Conservation (phyloP, 2,329 filamentous ascomycete genomes). For the Fusarium praegraminearum region DNA sequence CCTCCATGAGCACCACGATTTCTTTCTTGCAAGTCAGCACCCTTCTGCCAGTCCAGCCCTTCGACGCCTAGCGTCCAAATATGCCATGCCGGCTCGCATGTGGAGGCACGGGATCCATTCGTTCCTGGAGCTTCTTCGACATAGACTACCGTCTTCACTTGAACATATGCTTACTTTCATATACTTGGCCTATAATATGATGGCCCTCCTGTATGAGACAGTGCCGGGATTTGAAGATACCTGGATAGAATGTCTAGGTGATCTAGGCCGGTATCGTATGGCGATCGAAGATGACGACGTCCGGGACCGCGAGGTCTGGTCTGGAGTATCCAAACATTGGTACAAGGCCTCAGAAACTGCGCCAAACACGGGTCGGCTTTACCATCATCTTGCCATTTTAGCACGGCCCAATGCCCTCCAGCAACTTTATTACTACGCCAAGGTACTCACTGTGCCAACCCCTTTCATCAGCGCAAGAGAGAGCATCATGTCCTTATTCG, state of each 20-base stretch:
- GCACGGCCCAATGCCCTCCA: slow-evolving; percentile 76
- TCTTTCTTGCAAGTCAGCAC: slow-evolving; percentile 88
- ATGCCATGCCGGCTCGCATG: slow-evolving; percentile 92
- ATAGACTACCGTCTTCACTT: slow-evolving; percentile 78
- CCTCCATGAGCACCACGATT: slow-evolving; percentile 85
- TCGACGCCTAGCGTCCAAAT: slow-evolving; percentile 77
- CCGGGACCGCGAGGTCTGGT: slow-evolving; percentile 84
- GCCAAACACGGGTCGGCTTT: slow-evolving; percentile 78
- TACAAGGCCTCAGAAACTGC: slow-evolving; percentile 81
- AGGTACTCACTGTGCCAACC: slow-evolving; percentile 74
- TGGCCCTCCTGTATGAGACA: slow-evolving; percentile 87
- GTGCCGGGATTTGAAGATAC: slow-evolving; percentile 85
- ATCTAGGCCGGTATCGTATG: slow-evolving; percentile 88
- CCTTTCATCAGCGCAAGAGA: slow-evolving; percentile 76
- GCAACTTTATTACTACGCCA: slow-evolving; percentile 76
- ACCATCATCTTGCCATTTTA: slow-evolving; percentile 88
- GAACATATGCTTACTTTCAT: slow-evolving; percentile 95
- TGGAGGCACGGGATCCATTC: slow-evolving; percentile 93
- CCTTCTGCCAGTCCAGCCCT: slow-evolving; percentile 78
- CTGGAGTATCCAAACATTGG: slow-evolving; percentile 82
- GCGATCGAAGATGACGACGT: slow-evolving; percentile 88
- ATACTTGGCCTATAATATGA: slow-evolving; percentile 89
- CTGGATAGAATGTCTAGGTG: slow-evolving; percentile 93
- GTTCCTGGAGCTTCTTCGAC: slow-evolving; percentile 81
- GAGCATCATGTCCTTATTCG: slow-evolving; percentile 63